Evolutionary conservation across 208 protist species (phyloP).

Genomic region (Leishmania mexicana): DNA sequence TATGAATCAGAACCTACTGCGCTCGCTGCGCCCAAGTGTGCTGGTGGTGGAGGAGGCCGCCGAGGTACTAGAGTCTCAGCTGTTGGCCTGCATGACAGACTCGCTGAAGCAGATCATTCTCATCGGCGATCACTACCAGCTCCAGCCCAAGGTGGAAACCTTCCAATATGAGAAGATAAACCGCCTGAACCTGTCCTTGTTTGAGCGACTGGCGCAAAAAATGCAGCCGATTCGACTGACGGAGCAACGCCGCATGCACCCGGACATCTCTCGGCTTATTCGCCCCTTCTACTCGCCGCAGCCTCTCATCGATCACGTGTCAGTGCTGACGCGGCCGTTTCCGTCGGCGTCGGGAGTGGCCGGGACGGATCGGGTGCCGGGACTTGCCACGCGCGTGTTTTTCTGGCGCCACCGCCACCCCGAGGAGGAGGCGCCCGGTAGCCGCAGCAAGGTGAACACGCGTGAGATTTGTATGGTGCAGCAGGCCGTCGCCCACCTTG

Average conservation of each 20-base stretch:
- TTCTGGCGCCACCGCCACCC: slow-evolving; percentile 90
- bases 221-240: slow-evolving; percentile 69
- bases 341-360: slow-evolving; percentile 44
- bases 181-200: slow-evolving; percentile 88
- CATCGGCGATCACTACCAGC: slow-evolving; percentile 93
- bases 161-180: slow-evolving; percentile 90
- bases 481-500: slow-evolving; percentile 71
- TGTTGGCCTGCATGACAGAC: slow-evolving; percentile 92
- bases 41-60: slow-evolving; percentile 95
- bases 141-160: slow-evolving; percentile 93
- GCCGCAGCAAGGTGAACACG: slow-evolving; percentile 89
- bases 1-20: slow-evolving; percentile 89
- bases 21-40: slow-evolving; percentile 80
- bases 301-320: slow-evolving; percentile 63
- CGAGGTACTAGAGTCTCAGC: slow-evolving; percentile 93
- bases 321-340: slow-evolving; percentile 59
- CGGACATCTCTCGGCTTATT: slow-evolving; percentile 77
- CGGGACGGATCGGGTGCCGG: slow-evolving; percentile 56
- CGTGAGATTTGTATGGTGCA: slow-evolving; percentile 83
- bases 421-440: slow-evolving; percentile 77
- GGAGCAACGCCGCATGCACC: slow-evolving; percentile 93
- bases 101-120: slow-evolving; percentile 91
- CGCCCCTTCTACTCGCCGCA: slow-evolving; percentile 85
- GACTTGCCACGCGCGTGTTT: slow-evolving; percentile 74
- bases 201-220: slow-evolving; percentile 79